Percentiles rank a stretch among this genome's conserved stretches.
These are phyloP conservation scores for Biscogniauxia sp. DNA, from an alignment of 2,329 filamentous ascomycete species.

Conservation along the genomic window DNA sequence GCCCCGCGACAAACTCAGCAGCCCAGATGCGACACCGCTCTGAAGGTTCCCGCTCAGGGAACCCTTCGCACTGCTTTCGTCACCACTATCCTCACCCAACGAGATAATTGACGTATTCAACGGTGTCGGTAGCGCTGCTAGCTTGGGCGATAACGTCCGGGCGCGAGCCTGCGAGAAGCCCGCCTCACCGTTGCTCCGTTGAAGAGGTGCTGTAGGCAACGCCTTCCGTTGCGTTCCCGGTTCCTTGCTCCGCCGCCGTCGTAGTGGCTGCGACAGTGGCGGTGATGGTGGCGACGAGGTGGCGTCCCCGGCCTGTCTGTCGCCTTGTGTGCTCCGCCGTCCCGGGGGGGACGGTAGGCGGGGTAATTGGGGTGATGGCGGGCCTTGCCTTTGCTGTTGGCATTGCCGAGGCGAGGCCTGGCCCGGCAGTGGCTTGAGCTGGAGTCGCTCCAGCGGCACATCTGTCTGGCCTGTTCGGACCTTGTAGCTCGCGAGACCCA, in stretches of 20 bases:
- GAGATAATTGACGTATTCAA: not conserved
- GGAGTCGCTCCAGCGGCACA: constrained; percentile 61
- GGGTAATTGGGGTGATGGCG: not conserved
- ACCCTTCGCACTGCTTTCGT: constrained; percentile 14
- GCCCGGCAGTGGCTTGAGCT: constrained; percentile 37
- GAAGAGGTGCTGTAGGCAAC: not conserved
- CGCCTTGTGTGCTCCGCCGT: not conserved
- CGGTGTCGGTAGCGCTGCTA: not conserved
- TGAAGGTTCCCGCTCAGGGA: constrained; percentile 46
- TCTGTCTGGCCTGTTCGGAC: constrained; percentile 69
- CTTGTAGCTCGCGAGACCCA: constrained; percentile 72
- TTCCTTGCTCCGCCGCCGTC: not conserved
- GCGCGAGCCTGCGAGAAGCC: not conserved
- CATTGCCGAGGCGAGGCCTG: not conserved
- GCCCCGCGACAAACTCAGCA: constrained; percentile 46
- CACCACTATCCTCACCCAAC: constrained; percentile 26
- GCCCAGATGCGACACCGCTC: constrained; percentile 50
- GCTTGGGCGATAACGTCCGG: not conserved
- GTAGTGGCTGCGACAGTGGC: not conserved
- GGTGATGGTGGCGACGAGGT: no score
- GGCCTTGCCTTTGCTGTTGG: not conserved
- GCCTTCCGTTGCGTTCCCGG: not conserved
- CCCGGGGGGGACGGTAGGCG: not conserved
- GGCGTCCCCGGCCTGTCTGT: not conserved
- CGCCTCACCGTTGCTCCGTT: not conserved